Conservation (phyloP, 345 rosid species). For the Carallia pectinifolia region DNA sequence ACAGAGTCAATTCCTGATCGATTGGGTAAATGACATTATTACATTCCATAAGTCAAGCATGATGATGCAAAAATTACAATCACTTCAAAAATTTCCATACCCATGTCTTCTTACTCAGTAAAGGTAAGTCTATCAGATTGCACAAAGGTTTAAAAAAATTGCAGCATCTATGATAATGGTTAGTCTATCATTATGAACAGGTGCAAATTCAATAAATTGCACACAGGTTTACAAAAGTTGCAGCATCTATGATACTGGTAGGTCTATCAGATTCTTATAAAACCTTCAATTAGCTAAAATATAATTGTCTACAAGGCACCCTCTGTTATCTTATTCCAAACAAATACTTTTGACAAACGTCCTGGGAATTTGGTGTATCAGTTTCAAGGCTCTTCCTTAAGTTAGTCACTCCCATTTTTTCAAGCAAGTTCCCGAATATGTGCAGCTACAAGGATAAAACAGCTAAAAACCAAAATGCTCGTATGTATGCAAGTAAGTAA, state of each 20-base stretch:
- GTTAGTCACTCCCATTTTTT: not conserved
- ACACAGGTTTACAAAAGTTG: no score
- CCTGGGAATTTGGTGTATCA: not conserved
- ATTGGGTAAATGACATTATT: not conserved
- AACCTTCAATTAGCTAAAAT: not conserved
- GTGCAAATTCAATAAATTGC: no score
- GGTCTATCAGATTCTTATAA: no score
- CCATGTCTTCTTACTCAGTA: not conserved
- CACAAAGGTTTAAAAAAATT: no score
- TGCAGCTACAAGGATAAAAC: not conserved
- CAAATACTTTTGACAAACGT: conserved; percentile 12
- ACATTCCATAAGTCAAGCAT: not conserved
- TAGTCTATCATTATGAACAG: no score
- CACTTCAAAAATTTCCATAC: not conserved
- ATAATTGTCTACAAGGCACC: not conserved
- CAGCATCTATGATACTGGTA: no score
- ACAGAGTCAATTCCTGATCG: conserved; percentile 6
- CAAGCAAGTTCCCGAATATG: not conserved
- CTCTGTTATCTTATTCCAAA: no score
- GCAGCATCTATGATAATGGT: no score
- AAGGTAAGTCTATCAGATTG: not conserved
- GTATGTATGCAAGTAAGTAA: no score
- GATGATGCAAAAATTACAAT: not conserved
- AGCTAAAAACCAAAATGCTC: not conserved
- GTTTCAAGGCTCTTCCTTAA: not conserved